phyloP scores from a whole-genome alignment of 208 protist species.

The Entamoeba moshkovskii region DNA sequence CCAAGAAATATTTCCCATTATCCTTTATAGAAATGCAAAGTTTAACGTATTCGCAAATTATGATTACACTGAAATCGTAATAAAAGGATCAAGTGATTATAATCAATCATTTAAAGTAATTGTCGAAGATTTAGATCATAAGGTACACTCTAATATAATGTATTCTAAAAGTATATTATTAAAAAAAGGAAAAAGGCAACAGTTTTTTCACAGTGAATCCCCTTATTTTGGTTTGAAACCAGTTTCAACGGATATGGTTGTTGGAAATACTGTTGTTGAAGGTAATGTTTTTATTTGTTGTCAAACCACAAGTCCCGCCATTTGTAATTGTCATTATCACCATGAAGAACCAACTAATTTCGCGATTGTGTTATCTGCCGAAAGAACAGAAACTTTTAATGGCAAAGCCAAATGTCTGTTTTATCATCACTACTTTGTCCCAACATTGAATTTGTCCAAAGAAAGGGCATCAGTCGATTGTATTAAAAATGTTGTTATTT shows the following conservation, averaged over 20 bases:
- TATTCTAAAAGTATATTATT: not conserved
- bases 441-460: not conserved
- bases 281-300: not conserved
- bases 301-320: not conserved
- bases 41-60: not conserved
- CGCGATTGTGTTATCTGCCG: not conserved
- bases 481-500: no score
- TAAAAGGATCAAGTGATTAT: not conserved
- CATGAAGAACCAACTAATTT: not conserved
- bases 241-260: not conserved
- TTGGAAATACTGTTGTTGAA: not conserved
- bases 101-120: not conserved
- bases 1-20: not conserved
- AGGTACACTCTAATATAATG: not conserved
- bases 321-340: not conserved
- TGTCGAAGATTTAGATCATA: not conserved
- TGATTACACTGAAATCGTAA: not conserved
- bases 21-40: not conserved
- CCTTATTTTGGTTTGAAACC: not conserved
- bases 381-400: not conserved
- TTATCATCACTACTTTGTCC: not conserved
- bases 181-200: not conserved
- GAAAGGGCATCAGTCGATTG: no score
- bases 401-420: not conserved
- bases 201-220: not conserved